Evolutionary conservation across 1,139 yeast species (phyloP).

Genomic region (Pichia sp.): DNA sequence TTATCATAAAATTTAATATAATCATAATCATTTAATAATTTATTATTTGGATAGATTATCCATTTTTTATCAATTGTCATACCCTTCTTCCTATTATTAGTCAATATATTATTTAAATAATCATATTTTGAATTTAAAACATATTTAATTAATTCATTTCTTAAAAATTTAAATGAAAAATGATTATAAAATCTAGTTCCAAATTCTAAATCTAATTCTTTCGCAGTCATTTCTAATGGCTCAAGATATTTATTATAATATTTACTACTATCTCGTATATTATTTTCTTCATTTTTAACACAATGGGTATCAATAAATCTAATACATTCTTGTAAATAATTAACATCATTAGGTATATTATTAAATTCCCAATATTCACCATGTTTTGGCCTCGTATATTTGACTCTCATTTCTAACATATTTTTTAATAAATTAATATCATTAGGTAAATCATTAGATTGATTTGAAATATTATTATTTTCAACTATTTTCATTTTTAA

Average conservation of each 20-base stretch:
- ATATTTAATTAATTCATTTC: slow-evolving; percentile 6
- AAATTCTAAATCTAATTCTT: slow-evolving; percentile 10
- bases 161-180: slow-evolving; percentile 5
- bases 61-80: slow-evolving; percentile 1
- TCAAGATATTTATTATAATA: slow-evolving; percentile 3
- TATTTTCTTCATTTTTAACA: not conserved
- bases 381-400: slow-evolving; percentile 13
- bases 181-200: slow-evolving; percentile 9
- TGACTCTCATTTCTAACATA: slow-evolving; percentile 11
- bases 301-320: slow-evolving; percentile 10
- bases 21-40: slow-evolving; percentile 1
- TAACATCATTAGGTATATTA: slow-evolving; percentile 7
- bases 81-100: not conserved
- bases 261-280: too few species aligned
- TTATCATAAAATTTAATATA: slow-evolving; percentile 10
- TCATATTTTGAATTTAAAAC: slow-evolving; percentile 3
- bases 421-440: slow-evolving; percentile 7
- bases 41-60: slow-evolving; percentile 7
- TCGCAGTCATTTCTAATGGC: slow-evolving; percentile 6
- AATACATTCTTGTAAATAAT: slow-evolving; percentile 7
- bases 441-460: slow-evolving; percentile 3
- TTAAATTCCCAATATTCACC: slow-evolving; percentile 15
- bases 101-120: slow-evolving; percentile 2
- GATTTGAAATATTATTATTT: too few species aligned
- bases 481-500: not conserved